Base-by-base conservation (phyloP, 1,139 yeast species). In the Blastobotrys elegans region DNA sequence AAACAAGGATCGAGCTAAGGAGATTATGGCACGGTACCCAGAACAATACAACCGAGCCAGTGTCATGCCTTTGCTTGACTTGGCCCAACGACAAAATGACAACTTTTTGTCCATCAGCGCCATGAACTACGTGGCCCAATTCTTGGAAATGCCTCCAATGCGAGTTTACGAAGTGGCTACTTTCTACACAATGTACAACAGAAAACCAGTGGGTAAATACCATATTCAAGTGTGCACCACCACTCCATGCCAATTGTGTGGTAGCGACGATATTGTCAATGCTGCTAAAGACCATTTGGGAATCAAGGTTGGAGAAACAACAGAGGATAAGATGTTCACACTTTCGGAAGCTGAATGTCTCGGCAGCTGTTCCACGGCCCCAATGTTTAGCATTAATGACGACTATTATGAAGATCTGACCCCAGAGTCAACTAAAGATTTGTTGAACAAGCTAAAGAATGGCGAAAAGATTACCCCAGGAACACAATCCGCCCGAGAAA, bases 131-230 rank as follows among this genome's bases (percentile, higher is more conserved):
- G 95, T 87, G 39, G 96, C 95, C 52, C 80, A 83, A 68, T 64
- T 84, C 62, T 76, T 86, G 62, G 92, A 86, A 62, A 84, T 87
- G 83, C 96, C 96, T 29, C 95, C 95, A 54, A 87, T 87, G 96
- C 80, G 96, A 72, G 96, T 87, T 29, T 87, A 87, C 67, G 96
- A 87, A 67, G 96, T 87, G 52, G 96, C 96, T 36, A 84, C 95
- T 43, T 87, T 87, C 71, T 87, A 87, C 71, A 86, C 96, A 60
- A 87, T 87, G 96, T 87, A 82, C 73, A 85, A 85, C 71, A 80
- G 95, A 68, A 75, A 78, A 58, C 95, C 95, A 47, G 81, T 87
- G 78, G 95, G 96, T 55, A 85, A 86, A 65, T 84, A 80, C 66
- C 85, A 84, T 64, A 69, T 87, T 52, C 95, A 87, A 66, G 83